Base-by-base conservation (phyloP, 768 basidiomycete genomes). In the Termitomyces sp. region DNA sequence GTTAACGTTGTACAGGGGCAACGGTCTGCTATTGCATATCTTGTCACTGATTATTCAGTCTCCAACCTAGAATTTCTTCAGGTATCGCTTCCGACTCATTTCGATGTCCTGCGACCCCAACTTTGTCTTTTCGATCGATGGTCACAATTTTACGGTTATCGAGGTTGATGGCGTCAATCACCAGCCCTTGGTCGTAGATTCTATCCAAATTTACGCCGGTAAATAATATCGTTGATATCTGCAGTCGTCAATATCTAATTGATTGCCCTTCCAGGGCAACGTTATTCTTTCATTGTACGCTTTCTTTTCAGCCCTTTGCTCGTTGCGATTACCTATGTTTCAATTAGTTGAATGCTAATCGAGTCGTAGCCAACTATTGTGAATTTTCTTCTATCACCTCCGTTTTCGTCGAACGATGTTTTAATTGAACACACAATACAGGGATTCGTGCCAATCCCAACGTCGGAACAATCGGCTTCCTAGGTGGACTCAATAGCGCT, bases 31-130 rank as follows among this genome's bases (percentile, higher is more conserved):
- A 39, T 18, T 11, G 7, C 20, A 36, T 36, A 2, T 36, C 36
- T 24, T 1, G 36, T 5, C 9, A 39, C 18, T 39, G 6, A 13
- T 7, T 15, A 1, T 48, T 45, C 13, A 48, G 46, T 28, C 2
- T 28, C 20, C 6, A 24, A 54, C 38, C 24, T 53, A 20, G 13
- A 15, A 3, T 3, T 35, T 51, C 13, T 20, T 16, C 13, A 53
- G 52, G 36, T 86, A 85, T 64, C 79, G 85, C 24, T 80, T 86
- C 70, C 79, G 84, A 4, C 40, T 86, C 2, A 63, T 85, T 55
- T 71, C 64, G 58, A 77, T 80, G 56, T 78, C 79, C 13, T 83
- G 83, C 68, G 78, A 79, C 52, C 76, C 67, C 63, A 72, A 60
- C 72, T 81, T 70, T 63, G 64, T 55, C n/a, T 79, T 80, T 67